These are phyloP conservation scores for Nicotiana attenuata DNA, from an alignment of 257 asterid species.

Conservation along the genomic window DNA sequence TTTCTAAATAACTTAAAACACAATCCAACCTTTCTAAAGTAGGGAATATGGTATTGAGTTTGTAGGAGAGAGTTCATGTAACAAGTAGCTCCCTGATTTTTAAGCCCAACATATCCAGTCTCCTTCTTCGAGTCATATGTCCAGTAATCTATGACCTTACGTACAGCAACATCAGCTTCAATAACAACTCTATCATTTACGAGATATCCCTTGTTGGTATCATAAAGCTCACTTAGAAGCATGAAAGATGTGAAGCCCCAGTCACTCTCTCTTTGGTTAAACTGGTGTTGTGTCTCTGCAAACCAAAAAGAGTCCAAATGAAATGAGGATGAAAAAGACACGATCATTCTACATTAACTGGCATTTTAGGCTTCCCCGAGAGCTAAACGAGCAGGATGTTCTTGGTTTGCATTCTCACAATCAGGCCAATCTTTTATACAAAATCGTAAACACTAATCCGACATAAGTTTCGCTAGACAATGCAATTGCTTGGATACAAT, in stretches of 20 bases:
- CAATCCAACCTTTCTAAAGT: constrained; percentile 76
- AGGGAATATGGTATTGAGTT: constrained; percentile 87
- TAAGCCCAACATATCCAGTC: constrained; percentile 93
- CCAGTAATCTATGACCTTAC: constrained; percentile 77
- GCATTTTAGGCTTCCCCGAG: neutral
- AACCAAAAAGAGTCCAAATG: neutral
- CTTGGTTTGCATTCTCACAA: too few relatives aligned
- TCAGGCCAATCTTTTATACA: neutral
- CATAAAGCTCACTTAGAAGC: too few relatives aligned
- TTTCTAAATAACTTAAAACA: neutral
- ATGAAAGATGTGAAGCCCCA: too few relatives aligned
- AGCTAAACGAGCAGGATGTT: too few relatives aligned
- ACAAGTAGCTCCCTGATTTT: constrained; percentile 99
- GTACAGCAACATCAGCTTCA: constrained; percentile 95
- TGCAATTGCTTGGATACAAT: neutral
- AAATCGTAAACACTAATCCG: neutral
- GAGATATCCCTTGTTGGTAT: too few relatives aligned
- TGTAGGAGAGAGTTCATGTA: constrained; percentile 96
- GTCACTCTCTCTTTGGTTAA: too few relatives aligned
- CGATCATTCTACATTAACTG: neutral
- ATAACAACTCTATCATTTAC: constrained; percentile 18
- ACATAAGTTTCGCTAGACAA: neutral
- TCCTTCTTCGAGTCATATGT: constrained; percentile 87
- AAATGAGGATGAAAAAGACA: too few relatives aligned
- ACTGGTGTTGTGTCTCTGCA: constrained; percentile 39